Conservation (phyloP, 2,329 filamentous ascomycete species). For the Calonectria naviculata region DNA sequence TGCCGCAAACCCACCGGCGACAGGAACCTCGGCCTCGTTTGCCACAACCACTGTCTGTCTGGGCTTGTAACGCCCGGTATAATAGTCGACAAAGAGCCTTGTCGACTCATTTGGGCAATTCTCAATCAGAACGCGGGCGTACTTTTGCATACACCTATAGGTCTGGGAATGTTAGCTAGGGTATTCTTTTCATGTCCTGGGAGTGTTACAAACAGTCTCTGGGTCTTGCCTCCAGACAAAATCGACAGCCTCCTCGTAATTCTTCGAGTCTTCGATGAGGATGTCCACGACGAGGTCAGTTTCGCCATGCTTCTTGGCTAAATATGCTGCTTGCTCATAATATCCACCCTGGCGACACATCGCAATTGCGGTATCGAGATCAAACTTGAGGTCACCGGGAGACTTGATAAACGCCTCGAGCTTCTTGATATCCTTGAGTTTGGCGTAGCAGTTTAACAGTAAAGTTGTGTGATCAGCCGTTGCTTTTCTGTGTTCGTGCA, state of each 20-base stretch:
- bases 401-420: constrained; percentile 97
- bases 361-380: constrained; percentile 94
- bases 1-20: constrained; percentile 64
- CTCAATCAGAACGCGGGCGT: constrained; percentile 89
- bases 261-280: constrained; percentile 93
- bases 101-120: constrained; percentile 87
- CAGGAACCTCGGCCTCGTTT: constrained; percentile 50
- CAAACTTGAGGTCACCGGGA: constrained; percentile 93
- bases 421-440: constrained; percentile 96
- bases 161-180: constrained; percentile 64
- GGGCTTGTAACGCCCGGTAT: constrained; percentile 85
- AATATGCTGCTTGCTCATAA: constrained; percentile 94
- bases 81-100: constrained; percentile 92
- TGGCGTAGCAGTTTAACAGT: constrained; percentile 96
- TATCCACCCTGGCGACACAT: constrained; percentile 99
- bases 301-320: constrained; percentile 94
- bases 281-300: constrained; percentile 96
- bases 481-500: constrained; percentile 93
- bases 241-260: constrained; percentile 86
- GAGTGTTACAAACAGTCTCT: constrained; percentile 67
- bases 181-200: rapidly evolving
- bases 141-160: constrained; percentile 93
- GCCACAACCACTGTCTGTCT: constrained; percentile 66
- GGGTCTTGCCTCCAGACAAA: constrained; percentile 93
- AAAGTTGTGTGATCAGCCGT: constrained; percentile 96